Evolutionary conservation across 495 filamentous ascomycete species (phyloP), one percentile per base, ranked within the genome.

Genomic region (Schizothecium vesticola): DNA sequence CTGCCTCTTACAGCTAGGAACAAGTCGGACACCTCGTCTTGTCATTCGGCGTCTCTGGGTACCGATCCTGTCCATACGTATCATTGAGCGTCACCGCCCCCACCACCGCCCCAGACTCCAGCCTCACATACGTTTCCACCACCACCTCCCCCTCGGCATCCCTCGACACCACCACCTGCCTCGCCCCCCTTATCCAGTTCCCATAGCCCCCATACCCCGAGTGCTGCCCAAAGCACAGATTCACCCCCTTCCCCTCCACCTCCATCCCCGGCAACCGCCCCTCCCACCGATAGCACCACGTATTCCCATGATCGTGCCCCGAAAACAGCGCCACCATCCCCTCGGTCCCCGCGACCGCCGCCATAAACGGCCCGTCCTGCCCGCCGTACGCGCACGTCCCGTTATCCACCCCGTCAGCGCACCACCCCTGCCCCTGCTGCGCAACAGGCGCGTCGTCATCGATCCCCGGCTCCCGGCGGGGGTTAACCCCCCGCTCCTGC

Each of bases 161-260:
- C 71, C 79, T 67, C 9, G 80, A 76, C n/a, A 90, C 74, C 0
- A 81, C 70, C 9, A 91, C 76, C 67, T 89, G 87, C 7, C 90
- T 78, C 12, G 81, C 80, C 0, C 90, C 90, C 0, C 89, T 82
- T 9, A 82, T 83, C 82, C 86, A 88, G 66, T 78, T 81, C 0
- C 89, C 88, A 68, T 93, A 92, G 0, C 90, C 90, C 0, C 90
- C 90, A 65, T 91, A 92, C 8, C 90, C 90, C 0, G 83, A 84
- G 67, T 89, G 89, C 65, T 88, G 85, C n/a, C 88, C 86, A 70
- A 91, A 92, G 71, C 90, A 92, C 60, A 92, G 72, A 67, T 83
- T 77, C 3, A 83, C 70, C 29, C 76, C 74, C 61, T 75, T 80
- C 8, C 79, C 78, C 59, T 61, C 68, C 33, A 77, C 72, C 1